phyloP scores from a whole-genome alignment of 768 basidiomycete genomes.

The Boletellus ananiceps region DNA sequence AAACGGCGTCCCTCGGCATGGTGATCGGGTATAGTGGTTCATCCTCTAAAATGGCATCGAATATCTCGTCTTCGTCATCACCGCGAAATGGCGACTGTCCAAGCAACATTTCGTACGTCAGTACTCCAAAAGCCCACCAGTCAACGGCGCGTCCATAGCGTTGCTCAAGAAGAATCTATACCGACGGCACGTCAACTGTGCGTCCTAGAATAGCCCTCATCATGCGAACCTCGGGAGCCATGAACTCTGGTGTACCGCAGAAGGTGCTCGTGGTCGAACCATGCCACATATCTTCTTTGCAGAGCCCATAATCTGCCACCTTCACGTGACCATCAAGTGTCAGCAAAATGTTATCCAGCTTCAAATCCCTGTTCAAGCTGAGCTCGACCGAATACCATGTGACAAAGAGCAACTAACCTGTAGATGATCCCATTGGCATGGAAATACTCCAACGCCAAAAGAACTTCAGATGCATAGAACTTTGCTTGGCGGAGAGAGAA shows the following conservation, averaged over 20 bases:
- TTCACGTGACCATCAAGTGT: conserved; percentile 98
- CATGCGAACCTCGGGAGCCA: conserved; percentile 91
- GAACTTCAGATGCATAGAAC: conserved; percentile 96
- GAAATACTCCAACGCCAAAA: conserved; percentile 96
- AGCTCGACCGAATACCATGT: neutral
- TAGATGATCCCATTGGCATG: conserved; percentile 99
- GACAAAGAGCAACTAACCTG: conserved; percentile 50
- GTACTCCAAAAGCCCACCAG: conserved; percentile 99
- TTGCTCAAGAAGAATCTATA: conserved; percentile 95
- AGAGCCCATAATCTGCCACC: conserved; percentile 97
- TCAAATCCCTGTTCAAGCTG: conserved; percentile 70
- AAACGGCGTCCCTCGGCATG: conserved; percentile 97
- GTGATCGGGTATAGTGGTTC: conserved; percentile 98
- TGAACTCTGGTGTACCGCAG: conserved; percentile 99
- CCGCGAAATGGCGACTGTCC: conserved; percentile 99
- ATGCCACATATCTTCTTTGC: conserved; percentile 99
- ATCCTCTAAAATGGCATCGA: conserved; percentile 97
- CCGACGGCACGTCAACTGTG: conserved; percentile 4
- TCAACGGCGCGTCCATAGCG: conserved; percentile 98
- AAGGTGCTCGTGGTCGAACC: conserved; percentile 97
- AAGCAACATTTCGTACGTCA: conserved; percentile 98
- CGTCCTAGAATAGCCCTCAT: neutral
- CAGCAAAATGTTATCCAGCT: conserved; percentile 95
- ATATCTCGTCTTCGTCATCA: conserved; percentile 99
- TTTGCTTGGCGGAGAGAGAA: conserved; percentile 98